These are phyloP conservation scores for Hypoxylon sp. DNA, from an alignment of 2,329 filamentous ascomycete genomes.

Conservation along the genomic window DNA sequence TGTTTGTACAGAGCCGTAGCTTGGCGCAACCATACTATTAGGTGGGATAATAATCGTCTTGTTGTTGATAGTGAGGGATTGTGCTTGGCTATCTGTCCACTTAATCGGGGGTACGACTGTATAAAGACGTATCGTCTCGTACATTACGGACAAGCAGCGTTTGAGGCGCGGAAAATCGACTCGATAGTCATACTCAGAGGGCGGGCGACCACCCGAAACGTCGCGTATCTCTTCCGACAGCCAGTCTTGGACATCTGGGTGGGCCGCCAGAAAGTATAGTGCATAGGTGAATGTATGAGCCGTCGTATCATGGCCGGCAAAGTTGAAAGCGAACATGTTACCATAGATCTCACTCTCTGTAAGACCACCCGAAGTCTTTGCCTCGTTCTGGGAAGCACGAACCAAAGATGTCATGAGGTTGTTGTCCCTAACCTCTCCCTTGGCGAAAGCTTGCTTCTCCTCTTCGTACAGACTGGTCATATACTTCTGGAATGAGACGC, in stretches of 20 bases:
- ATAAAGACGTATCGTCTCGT: conserved; percentile 60
- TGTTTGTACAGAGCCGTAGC: conserved; percentile 42
- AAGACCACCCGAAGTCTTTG: conserved; percentile 46
- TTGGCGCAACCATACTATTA: conserved; percentile 37
- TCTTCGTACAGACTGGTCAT: conserved; percentile 52
- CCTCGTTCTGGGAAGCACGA: conserved; percentile 47
- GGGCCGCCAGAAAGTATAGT: conserved; percentile 59
- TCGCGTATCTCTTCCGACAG: conserved; percentile 56
- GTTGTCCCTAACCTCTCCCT: conserved; percentile 14
- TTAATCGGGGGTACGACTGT: conserved; percentile 51
- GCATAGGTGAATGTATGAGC: conserved; percentile 60
- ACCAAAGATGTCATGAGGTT: conserved; percentile 43
- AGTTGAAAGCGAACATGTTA: conserved; percentile 45
- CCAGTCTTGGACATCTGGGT: conserved; percentile 62
- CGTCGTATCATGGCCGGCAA: conserved; percentile 65
- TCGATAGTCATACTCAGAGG: conserved; percentile 31
- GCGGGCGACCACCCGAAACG: conserved; percentile 23
- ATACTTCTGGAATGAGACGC: conserved; percentile 46
- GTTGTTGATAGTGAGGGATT: conserved; percentile 36
- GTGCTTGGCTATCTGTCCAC: conserved; percentile 40
- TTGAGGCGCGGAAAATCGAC: conserved; percentile 57
- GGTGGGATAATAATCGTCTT: conserved; percentile 35
- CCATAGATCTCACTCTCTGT: conserved; percentile 59
- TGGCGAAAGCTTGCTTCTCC: conserved; percentile 46
- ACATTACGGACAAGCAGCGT: conserved; percentile 57